Evolutionary conservation across 352 stramenopile species (phyloP).

Genomic region (Achlya hypogyna): DNA sequence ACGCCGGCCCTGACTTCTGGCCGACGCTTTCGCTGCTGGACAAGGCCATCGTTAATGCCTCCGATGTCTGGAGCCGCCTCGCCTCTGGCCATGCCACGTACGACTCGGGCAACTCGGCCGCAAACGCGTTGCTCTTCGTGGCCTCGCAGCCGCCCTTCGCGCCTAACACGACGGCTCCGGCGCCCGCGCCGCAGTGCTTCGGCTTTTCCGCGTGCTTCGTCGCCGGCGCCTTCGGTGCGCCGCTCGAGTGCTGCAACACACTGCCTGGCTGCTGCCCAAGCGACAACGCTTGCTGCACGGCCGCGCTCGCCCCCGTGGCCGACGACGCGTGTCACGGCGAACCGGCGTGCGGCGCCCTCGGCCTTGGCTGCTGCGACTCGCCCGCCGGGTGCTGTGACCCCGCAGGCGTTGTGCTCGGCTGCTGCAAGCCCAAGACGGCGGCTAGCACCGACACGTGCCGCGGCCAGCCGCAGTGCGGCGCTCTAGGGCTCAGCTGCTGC

Average conservation of each 20-base stretch:
- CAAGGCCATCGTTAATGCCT: conserved; percentile 56
- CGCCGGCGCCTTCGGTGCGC: conserved; percentile 49
- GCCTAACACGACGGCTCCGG: conserved; percentile 27
- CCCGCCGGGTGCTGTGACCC: conserved; percentile 41
- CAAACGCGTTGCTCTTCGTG: conserved; percentile 67
- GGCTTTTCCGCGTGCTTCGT: conserved; percentile 43
- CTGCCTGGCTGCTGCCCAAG: conserved; percentile 66
- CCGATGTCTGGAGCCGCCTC: conserved; percentile 53
- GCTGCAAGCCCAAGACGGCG: background rate
- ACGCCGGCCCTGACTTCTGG: conserved; percentile 43
- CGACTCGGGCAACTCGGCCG: conserved; percentile 68
- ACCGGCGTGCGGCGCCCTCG: conserved; percentile 44
- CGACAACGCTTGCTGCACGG: conserved; percentile 42
- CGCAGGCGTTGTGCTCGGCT: background rate
- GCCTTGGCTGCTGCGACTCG: conserved; percentile 54
- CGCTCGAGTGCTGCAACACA: conserved; percentile 50
- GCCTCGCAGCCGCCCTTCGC: conserved; percentile 53
- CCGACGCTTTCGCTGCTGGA: conserved; percentile 62
- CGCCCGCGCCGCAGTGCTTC: conserved; percentile 38
- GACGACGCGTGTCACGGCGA: conserved; percentile 32
- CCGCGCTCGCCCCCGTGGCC: conserved; percentile 28
- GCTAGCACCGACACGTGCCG: conserved; percentile 23
- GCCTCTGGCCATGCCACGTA: conserved; percentile 35
- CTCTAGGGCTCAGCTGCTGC: conserved; percentile 39
- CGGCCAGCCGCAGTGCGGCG: conserved; percentile 33